Percentiles rank a stretch among this genome's conserved stretches.
Conservation (phyloP, 2,329 filamentous ascomycete genomes). For the Aspergillus phoenicis region DNA sequence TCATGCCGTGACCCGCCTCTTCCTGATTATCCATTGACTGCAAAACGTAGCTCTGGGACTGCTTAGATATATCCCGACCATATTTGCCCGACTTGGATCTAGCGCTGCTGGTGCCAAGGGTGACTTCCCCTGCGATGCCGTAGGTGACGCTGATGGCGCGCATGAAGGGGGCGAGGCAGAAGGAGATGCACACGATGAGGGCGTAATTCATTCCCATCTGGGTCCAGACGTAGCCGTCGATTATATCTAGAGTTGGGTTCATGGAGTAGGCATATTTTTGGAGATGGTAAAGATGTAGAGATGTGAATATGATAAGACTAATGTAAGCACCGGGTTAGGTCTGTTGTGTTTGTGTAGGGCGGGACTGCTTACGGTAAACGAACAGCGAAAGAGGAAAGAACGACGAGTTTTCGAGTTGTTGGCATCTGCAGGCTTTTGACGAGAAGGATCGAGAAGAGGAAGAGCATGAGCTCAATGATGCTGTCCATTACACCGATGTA, state of each 20-base stretch:
- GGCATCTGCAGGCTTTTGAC: conserved; percentile 4
- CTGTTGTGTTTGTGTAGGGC: not conserved
- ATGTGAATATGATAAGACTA: not conserved
- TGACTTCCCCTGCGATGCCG: not conserved
- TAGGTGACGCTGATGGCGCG: conserved; percentile 4
- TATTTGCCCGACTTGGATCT: not conserved
- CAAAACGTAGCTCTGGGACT: not conserved
- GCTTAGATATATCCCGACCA: not conserved
- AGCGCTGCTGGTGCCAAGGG: conserved; percentile 2
- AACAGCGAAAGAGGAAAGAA: conserved; percentile 3
- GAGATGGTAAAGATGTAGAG: not conserved
- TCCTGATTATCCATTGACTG: not conserved
- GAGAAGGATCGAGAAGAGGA: not conserved
- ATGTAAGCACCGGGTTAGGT: not conserved
- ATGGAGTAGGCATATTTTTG: not conserved
- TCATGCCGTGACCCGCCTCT: not conserved
- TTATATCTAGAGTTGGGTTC: conserved; percentile 1
- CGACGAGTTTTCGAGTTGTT: not conserved
- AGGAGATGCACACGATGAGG: conserved; percentile 2
- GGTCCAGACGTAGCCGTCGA: conserved; percentile 5
- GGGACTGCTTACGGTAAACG: not conserved
- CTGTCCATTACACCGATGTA: not conserved
- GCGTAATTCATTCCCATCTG: conserved; percentile 5
- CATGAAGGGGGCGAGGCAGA: conserved; percentile 6
- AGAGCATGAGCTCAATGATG: not conserved